Conservation (phyloP, 2,329 filamentous ascomycete genomes). For the Talaromyces marneffei region DNA sequence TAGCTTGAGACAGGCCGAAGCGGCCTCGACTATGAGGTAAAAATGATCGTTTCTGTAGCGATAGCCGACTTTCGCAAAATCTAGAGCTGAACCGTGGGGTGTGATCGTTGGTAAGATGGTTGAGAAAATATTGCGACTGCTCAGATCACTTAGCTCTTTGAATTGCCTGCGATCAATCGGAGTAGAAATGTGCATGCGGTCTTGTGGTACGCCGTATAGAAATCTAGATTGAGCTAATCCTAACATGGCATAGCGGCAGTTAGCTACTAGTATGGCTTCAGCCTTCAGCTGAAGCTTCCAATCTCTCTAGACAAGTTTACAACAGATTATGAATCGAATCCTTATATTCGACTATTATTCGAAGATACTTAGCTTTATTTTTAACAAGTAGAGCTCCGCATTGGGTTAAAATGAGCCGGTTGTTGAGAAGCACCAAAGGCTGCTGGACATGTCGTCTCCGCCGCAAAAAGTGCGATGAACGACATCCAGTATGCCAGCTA, state of each 20-base stretch:
- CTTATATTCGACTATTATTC: no score
- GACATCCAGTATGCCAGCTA: constrained; percentile 56
- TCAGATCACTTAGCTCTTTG: neutral
- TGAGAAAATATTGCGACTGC: neutral
- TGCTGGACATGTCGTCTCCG: constrained; percentile 64
- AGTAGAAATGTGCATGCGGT: neutral
- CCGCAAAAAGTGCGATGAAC: constrained; percentile 65
- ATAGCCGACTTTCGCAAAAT: no score
- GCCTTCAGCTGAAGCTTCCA: no score
- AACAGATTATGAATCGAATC: no score
- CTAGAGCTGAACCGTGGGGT: neutral
- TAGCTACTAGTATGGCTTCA: neutral
- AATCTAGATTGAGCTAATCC: neutral
- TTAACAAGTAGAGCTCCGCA: no score
- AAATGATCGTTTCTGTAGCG: neutral
- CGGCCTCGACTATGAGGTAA: neutral
- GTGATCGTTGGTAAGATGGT: neutral
- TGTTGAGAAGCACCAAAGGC: constrained; percentile 30
- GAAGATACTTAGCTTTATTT: no score
- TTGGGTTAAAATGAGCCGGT: neutral
- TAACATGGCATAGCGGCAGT: neutral
- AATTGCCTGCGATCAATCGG: neutral
- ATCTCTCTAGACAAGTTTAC: no score
- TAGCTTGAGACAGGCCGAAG: neutral
- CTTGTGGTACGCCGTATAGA: neutral